Evolutionary conservation across 768 basidiomycete species (phyloP), one percentile per base, ranked within the genome.

Genomic region (Imleria badia): DNA sequence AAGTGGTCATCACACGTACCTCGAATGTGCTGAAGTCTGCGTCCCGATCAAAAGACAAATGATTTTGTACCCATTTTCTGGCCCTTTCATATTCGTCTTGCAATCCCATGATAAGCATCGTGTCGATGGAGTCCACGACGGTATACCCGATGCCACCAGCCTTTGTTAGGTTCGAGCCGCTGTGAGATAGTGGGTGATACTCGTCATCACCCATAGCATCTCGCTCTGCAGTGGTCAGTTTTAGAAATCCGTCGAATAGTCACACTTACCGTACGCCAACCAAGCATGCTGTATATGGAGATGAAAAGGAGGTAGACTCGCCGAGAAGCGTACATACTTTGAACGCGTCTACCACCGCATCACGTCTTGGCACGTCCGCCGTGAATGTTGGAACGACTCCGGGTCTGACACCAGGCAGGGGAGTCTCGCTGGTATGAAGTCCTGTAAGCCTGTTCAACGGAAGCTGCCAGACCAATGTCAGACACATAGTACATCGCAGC

Each of bases 151-250:
- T 87, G 14, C 91, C 87, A 35, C 91, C 92, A 2, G 84, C 85
- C 6, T 72, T 61, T 0, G 89, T 87, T 29, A 98, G 77, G 68
- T 98, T 94, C 10, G 82, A 80, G 5, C 95, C 95, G 26, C 72
- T 73, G 45, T 78, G 78, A 48, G 80, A 80, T 22, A 98, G 78
- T 0, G 95, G 94, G 64, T 96, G 92, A 64, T 93, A 97, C 69
- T 96, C 91, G 73, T 97, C 94, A 52, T 80, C 80, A 2, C 94
- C 94, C 84, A 92, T 94, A 2, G 94, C 94, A 67, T 97, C 85
- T 43, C 83, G 75, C 73, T 94, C 93, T 94, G 73, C 41, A 29
- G 46, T 11, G 45, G 45, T 63, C 47, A 68, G 30, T 52, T 48
- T 54, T 45, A 49, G 45, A 48, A 48, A 45, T 13, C 38, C 9